Evolutionary conservation across 176 grass and related monocot genomes (phyloP), one percentile per base, ranked within the genome.

Genomic region (Oryza punctata): DNA sequence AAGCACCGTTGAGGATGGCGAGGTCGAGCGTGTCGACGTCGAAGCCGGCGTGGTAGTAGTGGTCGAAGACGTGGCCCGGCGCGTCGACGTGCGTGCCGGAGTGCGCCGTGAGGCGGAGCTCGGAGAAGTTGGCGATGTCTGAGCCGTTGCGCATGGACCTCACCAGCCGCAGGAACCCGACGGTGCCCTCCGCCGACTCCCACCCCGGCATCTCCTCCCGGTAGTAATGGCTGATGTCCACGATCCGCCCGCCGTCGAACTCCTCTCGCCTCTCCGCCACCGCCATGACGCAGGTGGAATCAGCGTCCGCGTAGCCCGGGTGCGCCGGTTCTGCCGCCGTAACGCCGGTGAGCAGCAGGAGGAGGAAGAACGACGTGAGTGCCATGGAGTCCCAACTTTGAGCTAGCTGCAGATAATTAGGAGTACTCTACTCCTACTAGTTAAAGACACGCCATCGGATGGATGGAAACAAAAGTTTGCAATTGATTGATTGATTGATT

Each of bases 191-290:
- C 69, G 74, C 76, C 18, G 87, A 88, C 12, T 88, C 85, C 78
- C 90, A 95, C 78, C 29, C 86, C 63, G 89, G 90, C 93, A 95
- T 95, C 76, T 92, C 85, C 78, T 86, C 84, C 12, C 82, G 78
- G 90, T 92, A 90, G 79, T 85, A 86, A 85, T 95, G 90, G 70
- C 85, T 95, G 84, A 95, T 92, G 87, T 95, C 93, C n/a, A 88
- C 26, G 79, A 94, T 94, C 74, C 84, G 69, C 0, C 92, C 84
- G 12, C 85, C 85, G 69, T 88, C 88, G 83, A 91, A 86, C 83
- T 94, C 92, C 86, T 88, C 88, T 7, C 71, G 75, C 86, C 88
- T 80, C 57, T 77, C 70, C 28, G 82, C 74, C 61, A 19, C 78
- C n/a, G n/a, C n/a, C n/a, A n/a, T n/a, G n/a, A n/a, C n/a, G n/a